A percentile compares a stretch with the other conserved stretches of the same genome.
Conservation (phyloP, 768 basidiomycete genomes). For the Lentinus tigrinus region DNA sequence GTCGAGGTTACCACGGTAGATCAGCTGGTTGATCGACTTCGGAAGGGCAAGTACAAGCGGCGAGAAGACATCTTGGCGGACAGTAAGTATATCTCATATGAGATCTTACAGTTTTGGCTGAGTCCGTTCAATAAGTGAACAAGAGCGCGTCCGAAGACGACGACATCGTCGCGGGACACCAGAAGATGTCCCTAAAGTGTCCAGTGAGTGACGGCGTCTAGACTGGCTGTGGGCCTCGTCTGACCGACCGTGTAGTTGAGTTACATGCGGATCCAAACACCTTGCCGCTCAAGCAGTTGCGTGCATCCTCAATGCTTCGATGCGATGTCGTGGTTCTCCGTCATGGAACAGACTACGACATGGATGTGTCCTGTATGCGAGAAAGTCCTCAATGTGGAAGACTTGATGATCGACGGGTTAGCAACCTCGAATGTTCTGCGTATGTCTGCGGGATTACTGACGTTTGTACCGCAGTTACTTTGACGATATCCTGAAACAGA, state of each 20-base stretch:
- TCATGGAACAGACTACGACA: conserved; percentile 96
- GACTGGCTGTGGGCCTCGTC: neutral
- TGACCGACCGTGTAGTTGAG: conserved; percentile 53
- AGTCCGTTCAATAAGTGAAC: conserved; percentile 46
- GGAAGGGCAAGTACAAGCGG: conserved; percentile 63
- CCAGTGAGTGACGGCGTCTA: conserved; percentile 58
- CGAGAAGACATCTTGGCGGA: conserved; percentile 61
- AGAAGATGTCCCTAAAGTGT: conserved; percentile 90
- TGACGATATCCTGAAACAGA: conserved; percentile 75
- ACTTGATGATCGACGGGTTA: conserved; percentile 91
- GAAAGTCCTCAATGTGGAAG: conserved; percentile 68
- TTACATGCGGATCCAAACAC: conserved; percentile 79
- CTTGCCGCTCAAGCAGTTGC: conserved; percentile 85
- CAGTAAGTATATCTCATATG: conserved; percentile 48
- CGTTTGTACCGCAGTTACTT: conserved; percentile 62
- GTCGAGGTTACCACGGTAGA: conserved; percentile 76
- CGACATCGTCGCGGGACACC: conserved; percentile 87
- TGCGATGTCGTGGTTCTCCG: conserved; percentile 87
- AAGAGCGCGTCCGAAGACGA: conserved; percentile 61
- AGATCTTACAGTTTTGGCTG: neutral
- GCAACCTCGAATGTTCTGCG: conserved; percentile 16
- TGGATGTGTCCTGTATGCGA: conserved; percentile 96
- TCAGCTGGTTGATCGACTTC: conserved; percentile 66
- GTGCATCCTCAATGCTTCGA: conserved; percentile 96
- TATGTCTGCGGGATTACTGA: neutral